Evolutionary conservation across 306 rosid genomes (phyloP), one percentile per base, ranked within the genome.

Genomic region (Trichosanthes cucumerina): DNA sequence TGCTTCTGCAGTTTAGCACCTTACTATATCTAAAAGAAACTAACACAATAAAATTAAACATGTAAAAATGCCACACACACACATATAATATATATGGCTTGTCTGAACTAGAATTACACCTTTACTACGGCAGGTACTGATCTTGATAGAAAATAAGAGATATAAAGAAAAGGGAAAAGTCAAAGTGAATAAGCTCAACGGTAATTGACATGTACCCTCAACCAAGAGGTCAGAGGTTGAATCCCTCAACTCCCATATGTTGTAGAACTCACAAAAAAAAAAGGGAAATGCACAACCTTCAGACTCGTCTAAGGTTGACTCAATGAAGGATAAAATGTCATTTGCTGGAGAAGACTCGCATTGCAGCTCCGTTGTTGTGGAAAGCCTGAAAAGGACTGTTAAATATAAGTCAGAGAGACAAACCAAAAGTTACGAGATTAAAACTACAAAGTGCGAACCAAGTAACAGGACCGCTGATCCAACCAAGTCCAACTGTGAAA

Each of bases 261-360:
- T n/a, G n/a, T n/a, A n/a, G n/a, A n/a, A n/a, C n/a, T n/a, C n/a
- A n/a, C n/a, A n/a, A n/a, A 28, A 64, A 63, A 21, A 43, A 59
- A 44, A 49, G 31, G 41, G 65, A 49, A 70, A 75, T 79, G 74
- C 72, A 86, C 80, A 78, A 94, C 96, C 98, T 95, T 95, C 95
- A 53, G 59, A 79, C 78, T 88, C 85, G 73, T 87, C 83, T 52
- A 91, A 23, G 24, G 87, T 84, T 59, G 90, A 87, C 79, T 86
- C 87, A 63, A 92, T 85, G 86, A 90, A 90, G 78, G 95, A 83
- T 78, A 89, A 86, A 79, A 88, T 68, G 76, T 87, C 89, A 73
- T 24, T 86, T 75, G 81, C 85, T 10, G 79, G 15, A 12, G 84
- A 75, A 70, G 85, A 82, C 78, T 91, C 79, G 49, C 76, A 75